Evolutionary conservation across 2,329 filamentous ascomycete genomes (phyloP), one percentile per base, ranked within the genome.

Genomic region (Talaromyces sp.): DNA sequence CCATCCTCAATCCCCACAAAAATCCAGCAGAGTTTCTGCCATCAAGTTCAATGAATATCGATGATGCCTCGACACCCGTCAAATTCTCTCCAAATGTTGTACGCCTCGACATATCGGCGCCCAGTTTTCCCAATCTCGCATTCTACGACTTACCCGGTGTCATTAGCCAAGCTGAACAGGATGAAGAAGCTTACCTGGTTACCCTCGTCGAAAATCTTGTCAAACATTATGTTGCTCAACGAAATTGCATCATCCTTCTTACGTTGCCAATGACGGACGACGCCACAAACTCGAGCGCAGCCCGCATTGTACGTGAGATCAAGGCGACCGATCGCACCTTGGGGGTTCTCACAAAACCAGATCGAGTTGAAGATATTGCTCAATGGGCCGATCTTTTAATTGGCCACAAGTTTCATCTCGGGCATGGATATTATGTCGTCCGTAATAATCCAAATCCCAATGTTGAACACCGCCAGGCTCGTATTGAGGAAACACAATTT

Each of bases 121-220:
- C 90, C 0, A 83, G 82, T 0, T 83, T 94, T 0, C 89, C 91
- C 0, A 87, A 91, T 6, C 74, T 97, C 0, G 92, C 89, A 0
- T 96, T 97, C 70, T 94, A 91, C 67, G 93, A 97, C 67, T 82
- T 97, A 0, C 93, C 93, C 0, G 93, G 93, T 0, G 87, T 96
- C 0, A 94, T 96, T 67, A 87, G 88, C 22, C 89, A 89, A 8
- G 84, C 89, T 0, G 86, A 87, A 1, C 82, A 87, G 8, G 84
- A 85, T 8, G 81, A 86, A 2, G 87, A 93, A 16, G 82, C 85
- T 10, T 90, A 90, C 64, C 80, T 94, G 0, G 89, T 93, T 13
- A 81, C 84, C 0, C 86, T 95, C 0, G 90, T 96, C 0, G 83
- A 87, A 60, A 90, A 90, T 19, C 74, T 97, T 0, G 88, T 92